A percentile compares a stretch with the other conserved stretches of the same genome.
Evolutionary conservation across 2,329 filamentous ascomycete genomes (phyloP).

Genomic region (Parafenestella ontariensis): DNA sequence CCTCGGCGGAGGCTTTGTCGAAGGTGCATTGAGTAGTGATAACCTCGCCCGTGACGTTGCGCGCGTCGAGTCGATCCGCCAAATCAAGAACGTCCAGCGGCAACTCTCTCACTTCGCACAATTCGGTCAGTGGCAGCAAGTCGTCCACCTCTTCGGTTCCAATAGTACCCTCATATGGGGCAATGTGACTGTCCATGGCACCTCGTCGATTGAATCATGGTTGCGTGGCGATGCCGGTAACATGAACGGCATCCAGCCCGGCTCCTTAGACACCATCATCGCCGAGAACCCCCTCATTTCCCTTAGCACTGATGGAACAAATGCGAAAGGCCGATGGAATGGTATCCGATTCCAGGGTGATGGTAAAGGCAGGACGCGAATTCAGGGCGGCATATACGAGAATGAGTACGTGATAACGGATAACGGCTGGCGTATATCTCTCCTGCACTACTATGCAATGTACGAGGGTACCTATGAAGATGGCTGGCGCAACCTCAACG

Average conservation of each 20-base stretch:
- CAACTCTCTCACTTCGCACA: slow-evolving; percentile 26
- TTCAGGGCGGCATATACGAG: slow-evolving; percentile 35
- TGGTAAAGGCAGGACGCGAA: slow-evolving; percentile 20
- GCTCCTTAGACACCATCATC: slow-evolving; percentile 25
- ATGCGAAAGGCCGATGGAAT: slow-evolving; percentile 34
- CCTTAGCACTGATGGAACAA: slow-evolving; percentile 22
- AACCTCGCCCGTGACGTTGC: slow-evolving; percentile 21
- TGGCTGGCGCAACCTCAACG: slow-evolving; percentile 30
- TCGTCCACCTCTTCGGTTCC: slow-evolving; percentile 20
- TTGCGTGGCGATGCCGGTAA: slow-evolving; percentile 21
- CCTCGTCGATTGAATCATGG: slow-evolving; percentile 18
- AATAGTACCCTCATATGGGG: slow-evolving; percentile 28
- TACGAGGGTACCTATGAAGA: slow-evolving; percentile 27
- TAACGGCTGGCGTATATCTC: slow-evolving; percentile 23
- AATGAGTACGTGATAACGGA: slow-evolving; percentile 25
- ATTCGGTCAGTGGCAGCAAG: slow-evolving; percentile 21
- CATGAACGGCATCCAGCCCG: slow-evolving; percentile 26
- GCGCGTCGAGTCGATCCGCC: slow-evolving; percentile 32
- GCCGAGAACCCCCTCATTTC: slow-evolving; percentile 30
- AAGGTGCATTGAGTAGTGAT: slow-evolving; percentile 1
- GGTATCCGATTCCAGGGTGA: slow-evolving; percentile 32
- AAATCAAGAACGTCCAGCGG: slow-evolving; percentile 33
- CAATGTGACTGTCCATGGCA: slow-evolving; percentile 21
- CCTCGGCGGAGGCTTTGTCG: neutral
- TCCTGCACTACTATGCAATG: slow-evolving; percentile 28